Evolutionary conservation across 2,329 filamentous ascomycete genomes (phyloP), one percentile per base, ranked within the genome.

Genomic region (Chaetomium globosum): DNA sequence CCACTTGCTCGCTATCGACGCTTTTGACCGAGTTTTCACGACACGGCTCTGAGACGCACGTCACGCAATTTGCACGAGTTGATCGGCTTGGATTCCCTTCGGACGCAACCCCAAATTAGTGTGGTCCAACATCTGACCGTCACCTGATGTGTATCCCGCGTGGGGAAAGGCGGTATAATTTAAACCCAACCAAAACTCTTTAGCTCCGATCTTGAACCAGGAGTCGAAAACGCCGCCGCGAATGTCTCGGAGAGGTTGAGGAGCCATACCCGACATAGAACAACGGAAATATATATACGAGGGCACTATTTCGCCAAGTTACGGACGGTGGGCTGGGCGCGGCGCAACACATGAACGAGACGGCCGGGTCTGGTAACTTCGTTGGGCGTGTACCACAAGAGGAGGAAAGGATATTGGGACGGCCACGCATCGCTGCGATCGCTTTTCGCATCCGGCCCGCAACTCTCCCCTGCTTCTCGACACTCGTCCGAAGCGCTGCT

Each of bases 141-240:
- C 63, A 65, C 63, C 63, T 65, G 63, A 65, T 61, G 58, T 16
- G 5, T 23, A 33, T 64, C 39, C 57, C 51, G 52, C 63, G 63
- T 60, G 57, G 63, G 63, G 56, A 61, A 64, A 64, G 55, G 55
- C 56, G 55, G 61, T 59, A 46, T 49, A 48, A 43, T 53, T 53
- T 26, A 54, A 48, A 46, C 21, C 48, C 61, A 26, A 31, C 48
- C 31, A n/a, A 13, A 8, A 30, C 13, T 19, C 55, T 10, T 13
- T 21, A 28, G 55, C 26, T 39, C 56, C 49, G 9, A 48, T 23
- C 28, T 64, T 30, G 33, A 60, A 30, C 36, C 19, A 16, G 39
- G 12, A 54, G 28, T 46, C n/a, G 55, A 59, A 21, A 30, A 57
- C 36, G 16, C 31, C 52, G 46, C 30, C 53, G 46, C 39, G 26